Evolutionary conservation across 164 flowering plant genomes (phyloP).

Genomic region (Tetrastigma voinierianum): DNA sequence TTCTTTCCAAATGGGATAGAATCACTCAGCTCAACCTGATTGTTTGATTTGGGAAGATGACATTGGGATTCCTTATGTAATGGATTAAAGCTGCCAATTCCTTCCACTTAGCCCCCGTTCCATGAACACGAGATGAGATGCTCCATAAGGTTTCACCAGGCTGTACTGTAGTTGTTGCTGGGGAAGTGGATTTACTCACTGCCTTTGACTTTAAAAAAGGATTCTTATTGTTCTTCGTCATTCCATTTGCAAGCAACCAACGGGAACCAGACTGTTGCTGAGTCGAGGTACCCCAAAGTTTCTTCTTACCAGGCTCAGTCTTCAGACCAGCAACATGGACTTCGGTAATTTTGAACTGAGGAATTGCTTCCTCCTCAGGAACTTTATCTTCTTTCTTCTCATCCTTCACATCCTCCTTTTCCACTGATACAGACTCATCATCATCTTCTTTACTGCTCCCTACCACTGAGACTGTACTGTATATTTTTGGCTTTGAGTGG

Average conservation of each 20-base stretch:
- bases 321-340: slow-evolving; percentile 62
- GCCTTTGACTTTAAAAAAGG: slow-evolving; percentile 68
- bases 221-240: slow-evolving; percentile 76
- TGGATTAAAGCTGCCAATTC: slow-evolving; percentile 63
- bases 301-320: slow-evolving; percentile 43
- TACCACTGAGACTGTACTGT: slow-evolving; percentile 46
- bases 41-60: slow-evolving; percentile 58
- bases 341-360: slow-evolving; percentile 60
- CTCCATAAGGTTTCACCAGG: slow-evolving; percentile 86
- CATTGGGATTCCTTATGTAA: slow-evolving; percentile 70
- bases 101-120: slow-evolving; percentile 65
- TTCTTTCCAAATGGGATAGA: not conserved
- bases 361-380: slow-evolving; percentile 39
- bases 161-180: slow-evolving; percentile 47
- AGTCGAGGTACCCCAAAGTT: slow-evolving; percentile 45
- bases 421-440: slow-evolving; percentile 33
- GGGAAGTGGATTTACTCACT: slow-evolving; percentile 35
- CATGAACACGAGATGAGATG: slow-evolving; percentile 73
- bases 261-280: slow-evolving; percentile 93
- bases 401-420: slow-evolving; percentile 22
- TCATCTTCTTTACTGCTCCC: slow-evolving; percentile 41
- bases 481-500: slow-evolving; percentile 85
- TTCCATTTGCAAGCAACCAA: slow-evolving; percentile 88
- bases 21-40: slow-evolving; percentile 45
- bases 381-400: slow-evolving; percentile 34